phyloP scores from a whole-genome alignment of 83 land plant species.

The Diphasiastrum complanatum region DNA sequence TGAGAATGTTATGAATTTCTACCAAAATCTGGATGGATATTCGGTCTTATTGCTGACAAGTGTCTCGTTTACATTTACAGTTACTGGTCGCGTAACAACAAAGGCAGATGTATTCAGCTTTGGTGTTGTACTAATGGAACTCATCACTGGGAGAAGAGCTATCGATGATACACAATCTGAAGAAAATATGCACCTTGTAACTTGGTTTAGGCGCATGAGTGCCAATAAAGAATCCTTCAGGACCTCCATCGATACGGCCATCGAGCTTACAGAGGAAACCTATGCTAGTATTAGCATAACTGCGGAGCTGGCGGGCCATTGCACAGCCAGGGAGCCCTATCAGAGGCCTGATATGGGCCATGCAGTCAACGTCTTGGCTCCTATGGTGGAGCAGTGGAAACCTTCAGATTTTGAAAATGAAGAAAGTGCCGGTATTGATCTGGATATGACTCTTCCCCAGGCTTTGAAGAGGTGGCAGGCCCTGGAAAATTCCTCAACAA shows the following conservation, averaged over 20 bases:
- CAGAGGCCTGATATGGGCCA: constrained; percentile 3
- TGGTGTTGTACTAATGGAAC: too few relatives aligned
- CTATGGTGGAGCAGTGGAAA: not conserved
- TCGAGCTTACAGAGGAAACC: not conserved
- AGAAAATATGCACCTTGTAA: not conserved
- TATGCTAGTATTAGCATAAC: not conserved
- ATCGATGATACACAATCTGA: not conserved
- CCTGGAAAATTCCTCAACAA: not conserved
- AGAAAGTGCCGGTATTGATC: not conserved
- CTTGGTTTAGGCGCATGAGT: not conserved
- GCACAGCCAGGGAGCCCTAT: constrained; percentile 1
- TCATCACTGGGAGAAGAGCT: not conserved
- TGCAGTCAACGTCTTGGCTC: not conserved
- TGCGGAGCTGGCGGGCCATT: not conserved
- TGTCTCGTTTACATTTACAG: not conserved
- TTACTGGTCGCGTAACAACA: not conserved
- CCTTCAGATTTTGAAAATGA: not conserved
- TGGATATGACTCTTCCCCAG: not conserved
- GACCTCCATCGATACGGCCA: not conserved
- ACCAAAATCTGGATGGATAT: not conserved
- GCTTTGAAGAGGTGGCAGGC: not conserved
- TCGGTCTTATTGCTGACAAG: not conserved
- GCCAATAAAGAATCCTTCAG: not conserved
- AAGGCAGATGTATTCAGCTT: constrained; percentile 2
- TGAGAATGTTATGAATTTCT: not conserved